Percentiles rank a stretch among this genome's conserved stretches.
phyloP scores from a whole-genome alignment of 805 yeast species.

The Limtongia smithiae region DNA sequence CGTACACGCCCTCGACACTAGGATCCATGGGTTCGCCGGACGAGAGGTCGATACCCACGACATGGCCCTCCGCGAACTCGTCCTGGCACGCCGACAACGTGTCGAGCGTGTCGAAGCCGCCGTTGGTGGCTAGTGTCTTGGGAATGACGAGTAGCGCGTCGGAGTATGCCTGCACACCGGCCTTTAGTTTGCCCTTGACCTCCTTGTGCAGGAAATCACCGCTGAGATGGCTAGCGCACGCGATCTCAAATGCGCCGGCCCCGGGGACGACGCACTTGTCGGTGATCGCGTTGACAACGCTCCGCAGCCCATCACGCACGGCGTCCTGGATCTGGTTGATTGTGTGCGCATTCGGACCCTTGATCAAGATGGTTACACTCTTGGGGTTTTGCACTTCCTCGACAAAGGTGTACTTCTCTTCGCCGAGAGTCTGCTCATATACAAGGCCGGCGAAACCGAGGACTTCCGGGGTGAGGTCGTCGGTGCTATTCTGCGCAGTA shows the following conservation, averaged over 20 bases:
- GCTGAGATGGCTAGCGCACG: constrained; percentile 67
- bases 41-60: constrained; percentile 84
- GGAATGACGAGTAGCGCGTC: constrained; percentile 90
- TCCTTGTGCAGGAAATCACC: constrained; percentile 52
- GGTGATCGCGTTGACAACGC: constrained; percentile 85
- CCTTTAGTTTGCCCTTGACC: constrained; percentile 78
- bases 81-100: constrained; percentile 87
- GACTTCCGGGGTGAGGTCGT: constrained; percentile 73
- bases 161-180: constrained; percentile 90
- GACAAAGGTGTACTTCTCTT: constrained; percentile 94
- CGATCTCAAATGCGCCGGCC: constrained; percentile 91
- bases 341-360: constrained; percentile 82
- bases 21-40: constrained; percentile 97
- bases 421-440: constrained; percentile 90
- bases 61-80: constrained; percentile 65
- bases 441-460: constrained; percentile 89
- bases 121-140: constrained; percentile 84
- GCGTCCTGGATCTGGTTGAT: constrained; percentile 94
- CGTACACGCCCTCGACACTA: constrained; percentile 92
- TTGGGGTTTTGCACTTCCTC: constrained; percentile 85
- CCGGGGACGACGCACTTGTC: constrained; percentile 90
- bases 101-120: constrained; percentile 91
- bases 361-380: constrained; percentile 84
- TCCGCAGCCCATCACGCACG: constrained; percentile 92
- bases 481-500: constrained; percentile 95